Conservation (phyloP, 2,329 filamentous ascomycete genomes). For the Chalaropsis thielavioides region DNA sequence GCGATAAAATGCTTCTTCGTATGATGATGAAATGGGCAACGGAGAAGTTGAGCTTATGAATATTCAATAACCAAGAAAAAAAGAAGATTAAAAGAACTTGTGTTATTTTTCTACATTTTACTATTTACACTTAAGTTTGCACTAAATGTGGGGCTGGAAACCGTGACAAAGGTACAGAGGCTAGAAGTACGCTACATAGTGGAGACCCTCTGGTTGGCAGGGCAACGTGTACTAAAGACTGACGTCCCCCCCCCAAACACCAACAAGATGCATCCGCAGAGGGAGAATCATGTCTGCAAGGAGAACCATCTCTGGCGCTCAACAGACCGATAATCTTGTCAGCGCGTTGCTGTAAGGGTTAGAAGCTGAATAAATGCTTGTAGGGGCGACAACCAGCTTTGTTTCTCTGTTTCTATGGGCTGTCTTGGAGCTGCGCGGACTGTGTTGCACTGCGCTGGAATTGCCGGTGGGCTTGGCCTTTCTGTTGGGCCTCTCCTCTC, state of each 20-base stretch:
- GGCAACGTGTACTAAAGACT: not conserved
- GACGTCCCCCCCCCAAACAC: not conserved
- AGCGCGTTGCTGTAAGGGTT: not conserved
- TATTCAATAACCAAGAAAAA: not conserved
- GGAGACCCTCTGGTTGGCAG: not conserved
- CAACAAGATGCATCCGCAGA: too few relatives aligned
- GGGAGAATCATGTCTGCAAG: not conserved
- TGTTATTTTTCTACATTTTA: not conserved
- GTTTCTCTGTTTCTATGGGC: not conserved
- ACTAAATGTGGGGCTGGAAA: not conserved
- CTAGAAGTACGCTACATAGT: not conserved
- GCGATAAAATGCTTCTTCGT: not conserved
- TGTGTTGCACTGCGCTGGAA: too few relatives aligned
- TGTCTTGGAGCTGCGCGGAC: not conserved
- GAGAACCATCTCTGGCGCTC: not conserved
- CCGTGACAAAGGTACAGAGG: not conserved
- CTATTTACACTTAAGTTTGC: not conserved
- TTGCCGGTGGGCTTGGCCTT: too few relatives aligned
- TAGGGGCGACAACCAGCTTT: not conserved
- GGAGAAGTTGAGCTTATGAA: not conserved
- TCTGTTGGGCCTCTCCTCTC: too few relatives aligned
- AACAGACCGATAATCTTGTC: not conserved
- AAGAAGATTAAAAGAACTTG: not conserved
- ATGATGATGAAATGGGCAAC: too few relatives aligned
- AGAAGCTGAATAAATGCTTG: not conserved